A percentile compares a stretch with the other conserved stretches of the same genome.
phyloP scores from a whole-genome alignment of 2,329 filamentous ascomycete species.

The Thermochaetoides dissita region DNA sequence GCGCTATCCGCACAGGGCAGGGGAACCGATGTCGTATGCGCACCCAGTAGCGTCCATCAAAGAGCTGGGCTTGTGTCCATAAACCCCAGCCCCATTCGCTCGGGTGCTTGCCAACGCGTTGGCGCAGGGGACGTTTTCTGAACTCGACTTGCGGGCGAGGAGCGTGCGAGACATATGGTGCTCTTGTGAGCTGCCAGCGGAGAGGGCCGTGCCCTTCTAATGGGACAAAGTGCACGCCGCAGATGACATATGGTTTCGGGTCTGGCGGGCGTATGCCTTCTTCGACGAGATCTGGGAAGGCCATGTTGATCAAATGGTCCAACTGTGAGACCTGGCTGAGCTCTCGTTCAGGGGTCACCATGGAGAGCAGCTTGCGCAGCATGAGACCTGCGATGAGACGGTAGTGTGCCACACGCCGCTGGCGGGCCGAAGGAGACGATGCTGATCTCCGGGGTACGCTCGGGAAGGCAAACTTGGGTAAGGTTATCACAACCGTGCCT shows the following conservation, averaged over 20 bases:
- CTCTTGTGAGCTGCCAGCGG: constrained; percentile 33
- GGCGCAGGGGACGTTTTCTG: constrained; percentile 4
- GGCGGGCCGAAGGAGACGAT: constrained; percentile 12
- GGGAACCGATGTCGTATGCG: constrained; percentile 30
- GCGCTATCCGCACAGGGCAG: constrained; percentile 29
- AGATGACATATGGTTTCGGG: constrained; percentile 28
- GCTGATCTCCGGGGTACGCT: constrained; percentile 10
- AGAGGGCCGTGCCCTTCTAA: constrained; percentile 13
- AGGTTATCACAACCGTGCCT: constrained; percentile 32
- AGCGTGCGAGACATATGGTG: constrained; percentile 29
- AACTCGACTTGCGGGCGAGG: constrained; percentile 20
- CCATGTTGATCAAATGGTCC: constrained; percentile 29
- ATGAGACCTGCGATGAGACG: constrained; percentile 32
- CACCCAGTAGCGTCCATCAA: constrained; percentile 51
- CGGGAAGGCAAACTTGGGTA: constrained; percentile 24
- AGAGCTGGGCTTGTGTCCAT: constrained; percentile 28
- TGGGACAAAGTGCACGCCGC: constrained; percentile 33
- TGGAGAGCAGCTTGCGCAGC: constrained; percentile 33
- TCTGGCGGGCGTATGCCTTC: constrained; percentile 6
- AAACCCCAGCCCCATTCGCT: constrained; percentile 8
- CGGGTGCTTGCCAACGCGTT: constrained; percentile 4
- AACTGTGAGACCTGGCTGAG: constrained; percentile 29
- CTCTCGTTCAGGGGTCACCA: constrained; percentile 36
- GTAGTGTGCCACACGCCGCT: constrained; percentile 22
- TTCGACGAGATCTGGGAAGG: constrained; percentile 33